Conservation (phyloP, 495 filamentous ascomycete genomes). For the Sphaerosporella brunnea region DNA sequence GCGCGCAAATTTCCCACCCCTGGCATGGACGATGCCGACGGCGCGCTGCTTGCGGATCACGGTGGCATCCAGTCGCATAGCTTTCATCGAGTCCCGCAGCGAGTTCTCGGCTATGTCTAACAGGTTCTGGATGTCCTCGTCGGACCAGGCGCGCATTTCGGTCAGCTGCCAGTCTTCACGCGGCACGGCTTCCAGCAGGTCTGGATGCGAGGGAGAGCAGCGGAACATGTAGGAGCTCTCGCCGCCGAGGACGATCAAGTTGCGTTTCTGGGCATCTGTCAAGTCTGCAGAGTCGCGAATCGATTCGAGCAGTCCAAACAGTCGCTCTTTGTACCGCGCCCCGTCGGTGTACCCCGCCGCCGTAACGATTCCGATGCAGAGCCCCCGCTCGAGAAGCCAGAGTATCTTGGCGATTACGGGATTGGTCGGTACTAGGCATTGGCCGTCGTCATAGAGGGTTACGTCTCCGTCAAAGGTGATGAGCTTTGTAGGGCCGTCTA, state of each 20-base stretch:
- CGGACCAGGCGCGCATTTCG: constrained; percentile 74
- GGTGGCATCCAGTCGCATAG: constrained; percentile 55
- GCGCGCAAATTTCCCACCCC: constrained; percentile 48
- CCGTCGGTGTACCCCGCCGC: constrained; percentile 90
- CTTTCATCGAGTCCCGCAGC: constrained; percentile 56
- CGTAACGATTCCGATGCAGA: constrained; percentile 72
- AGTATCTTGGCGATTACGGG: constrained; percentile 66
- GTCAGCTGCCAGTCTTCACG: constrained; percentile 61
- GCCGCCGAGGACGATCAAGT: constrained; percentile 79
- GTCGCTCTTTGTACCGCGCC: constrained; percentile 59
- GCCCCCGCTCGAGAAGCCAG: constrained; percentile 37
- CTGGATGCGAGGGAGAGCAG: constrained; percentile 34
- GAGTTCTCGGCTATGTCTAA: constrained; percentile 76
- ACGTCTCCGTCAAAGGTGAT: constrained; percentile 97
- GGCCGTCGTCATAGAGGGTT: constrained; percentile 86
- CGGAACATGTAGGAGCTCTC: constrained; percentile 25
- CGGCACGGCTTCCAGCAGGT: constrained; percentile 39
- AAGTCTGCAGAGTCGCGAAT: constrained; percentile 47
- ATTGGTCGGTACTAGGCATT: constrained; percentile 51
- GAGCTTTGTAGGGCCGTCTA: constrained; percentile 50
- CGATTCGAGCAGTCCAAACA: constrained; percentile 69
- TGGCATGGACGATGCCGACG: constrained; percentile 65
- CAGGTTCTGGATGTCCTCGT: constrained; percentile 55
- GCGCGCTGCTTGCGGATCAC: constrained; percentile 83
- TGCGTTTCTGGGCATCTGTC: constrained; percentile 44